These are phyloP conservation scores for Gryganskiella cystojenkinii DNA, from an alignment of 192 early-diverging fungal species.

Conservation along the genomic window DNA sequence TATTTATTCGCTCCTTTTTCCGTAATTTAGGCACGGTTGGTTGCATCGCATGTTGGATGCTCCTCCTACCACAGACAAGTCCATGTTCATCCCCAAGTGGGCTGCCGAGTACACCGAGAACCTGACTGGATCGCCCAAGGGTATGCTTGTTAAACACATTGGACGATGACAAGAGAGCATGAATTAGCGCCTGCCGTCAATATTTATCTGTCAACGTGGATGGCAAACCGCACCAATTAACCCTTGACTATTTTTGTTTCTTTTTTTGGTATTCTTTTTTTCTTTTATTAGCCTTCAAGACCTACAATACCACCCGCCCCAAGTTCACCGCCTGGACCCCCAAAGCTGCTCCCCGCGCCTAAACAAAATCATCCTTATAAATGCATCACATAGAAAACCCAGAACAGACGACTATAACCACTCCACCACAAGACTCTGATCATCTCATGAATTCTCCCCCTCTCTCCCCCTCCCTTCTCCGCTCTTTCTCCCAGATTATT, in stretches of 20 bases:
- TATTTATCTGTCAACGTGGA: too few relatives aligned
- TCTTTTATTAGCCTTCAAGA: conserved; percentile 66
- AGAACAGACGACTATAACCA: too few relatives aligned
- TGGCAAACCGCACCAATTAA: too few relatives aligned
- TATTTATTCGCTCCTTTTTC: neutral
- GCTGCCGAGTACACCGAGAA: conserved; percentile 46
- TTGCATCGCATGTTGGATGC: conserved; percentile 54
- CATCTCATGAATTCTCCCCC: too few relatives aligned
- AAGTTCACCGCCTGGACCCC: conserved; percentile 69
- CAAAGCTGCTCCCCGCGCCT: conserved; percentile 52
- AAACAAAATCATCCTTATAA: conserved; percentile 1
- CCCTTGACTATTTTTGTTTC: conserved; percentile 25
- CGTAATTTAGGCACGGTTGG: conserved; percentile 50
- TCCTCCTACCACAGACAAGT: conserved; percentile 46
- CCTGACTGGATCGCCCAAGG: conserved; percentile 49
- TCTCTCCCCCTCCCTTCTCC: too few relatives aligned
- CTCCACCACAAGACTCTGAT: too few relatives aligned
- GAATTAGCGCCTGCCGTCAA: too few relatives aligned
- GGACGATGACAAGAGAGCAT: too few relatives aligned
- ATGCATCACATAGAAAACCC: too few relatives aligned
- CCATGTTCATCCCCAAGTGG: conserved; percentile 50
- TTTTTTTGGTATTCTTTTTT: neutral
- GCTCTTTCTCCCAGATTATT: too few relatives aligned
- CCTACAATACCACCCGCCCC: conserved; percentile 68
- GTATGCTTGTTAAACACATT: too few relatives aligned